Evolutionary conservation across 2,329 filamentous ascomycete species (phyloP).

Genomic region (Coleophoma cylindrospora): DNA sequence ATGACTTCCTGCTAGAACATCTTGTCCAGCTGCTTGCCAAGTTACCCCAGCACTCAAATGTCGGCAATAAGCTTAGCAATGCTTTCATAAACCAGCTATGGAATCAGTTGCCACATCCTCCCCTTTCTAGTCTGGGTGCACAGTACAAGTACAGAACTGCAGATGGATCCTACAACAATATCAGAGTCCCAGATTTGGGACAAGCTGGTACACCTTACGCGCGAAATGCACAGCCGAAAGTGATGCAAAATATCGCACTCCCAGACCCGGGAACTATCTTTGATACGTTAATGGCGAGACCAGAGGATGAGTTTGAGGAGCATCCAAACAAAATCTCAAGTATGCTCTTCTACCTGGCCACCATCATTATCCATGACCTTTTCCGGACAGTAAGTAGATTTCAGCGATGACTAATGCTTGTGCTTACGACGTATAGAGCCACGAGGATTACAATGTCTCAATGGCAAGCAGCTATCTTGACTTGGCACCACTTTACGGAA

Average conservation of each 20-base stretch:
- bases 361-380: conserved; percentile 61
- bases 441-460: conserved; percentile 56
- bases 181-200: conserved; percentile 58
- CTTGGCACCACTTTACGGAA: conserved; percentile 69
- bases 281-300: conserved; percentile 53
- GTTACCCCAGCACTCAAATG: conserved; percentile 19
- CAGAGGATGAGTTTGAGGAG: conserved; percentile 44
- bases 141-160: conserved; percentile 60
- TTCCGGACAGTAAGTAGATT: conserved; percentile 47
- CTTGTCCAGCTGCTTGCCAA: conserved; percentile 43
- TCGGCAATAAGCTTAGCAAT: conserved; percentile 48
- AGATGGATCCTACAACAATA: conserved; percentile 69
- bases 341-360: conserved; percentile 70
- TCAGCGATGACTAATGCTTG: conserved; percentile 1
- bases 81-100: conserved; percentile 65
- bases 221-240: conserved; percentile 54
- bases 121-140: conserved; percentile 58
- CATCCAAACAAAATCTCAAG: conserved; percentile 71
- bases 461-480: conserved; percentile 72
- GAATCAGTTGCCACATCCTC: conserved; percentile 68
- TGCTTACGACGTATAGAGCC: conserved; percentile 30
- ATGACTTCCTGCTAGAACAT: conserved; percentile 72
- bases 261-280: conserved; percentile 63
- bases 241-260: conserved; percentile 53
- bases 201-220: conserved; percentile 65